These are phyloP conservation scores for Ceriops decandra DNA, from an alignment of 345 rosid genomes.

Conservation along the genomic window DNA sequence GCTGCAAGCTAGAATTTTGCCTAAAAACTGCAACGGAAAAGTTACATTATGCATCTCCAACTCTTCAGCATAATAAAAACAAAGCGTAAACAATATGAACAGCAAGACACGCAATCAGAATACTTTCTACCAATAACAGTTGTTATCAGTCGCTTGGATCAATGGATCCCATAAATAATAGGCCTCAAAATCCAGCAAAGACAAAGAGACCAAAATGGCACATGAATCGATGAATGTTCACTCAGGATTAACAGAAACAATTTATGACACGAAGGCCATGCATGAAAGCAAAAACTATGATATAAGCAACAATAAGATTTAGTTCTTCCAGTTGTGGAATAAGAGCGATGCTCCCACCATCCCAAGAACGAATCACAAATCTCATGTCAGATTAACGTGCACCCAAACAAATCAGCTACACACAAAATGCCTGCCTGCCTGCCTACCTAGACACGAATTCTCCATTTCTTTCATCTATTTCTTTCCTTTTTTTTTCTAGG, in stretches of 20 bases:
- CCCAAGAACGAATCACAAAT: neutral
- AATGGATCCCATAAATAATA: neutral
- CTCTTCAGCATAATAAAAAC: neutral
- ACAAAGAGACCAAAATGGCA: no score
- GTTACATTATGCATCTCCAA: neutral
- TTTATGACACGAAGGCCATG: neutral
- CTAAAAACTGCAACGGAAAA: neutral
- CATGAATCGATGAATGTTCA: neutral
- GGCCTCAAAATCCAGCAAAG: neutral
- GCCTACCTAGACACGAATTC: neutral
- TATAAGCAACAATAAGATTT: neutral
- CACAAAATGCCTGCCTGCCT: neutral
- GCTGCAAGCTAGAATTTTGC: neutral
- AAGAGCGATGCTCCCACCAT: neutral
- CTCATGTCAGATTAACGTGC: neutral
- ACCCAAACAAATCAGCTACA: neutral
- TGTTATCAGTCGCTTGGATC: neutral
- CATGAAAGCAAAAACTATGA: neutral
- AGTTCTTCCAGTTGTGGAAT: neutral
- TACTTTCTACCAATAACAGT: neutral
- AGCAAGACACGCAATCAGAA: neutral
- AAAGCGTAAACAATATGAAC: neutral
- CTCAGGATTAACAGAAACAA: neutral
- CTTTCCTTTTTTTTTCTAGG: neutral
- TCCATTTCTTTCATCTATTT: neutral